Base-by-base conservation (phyloP, 129 eudicot genomes). In the Oenanthe sinensis region DNA sequence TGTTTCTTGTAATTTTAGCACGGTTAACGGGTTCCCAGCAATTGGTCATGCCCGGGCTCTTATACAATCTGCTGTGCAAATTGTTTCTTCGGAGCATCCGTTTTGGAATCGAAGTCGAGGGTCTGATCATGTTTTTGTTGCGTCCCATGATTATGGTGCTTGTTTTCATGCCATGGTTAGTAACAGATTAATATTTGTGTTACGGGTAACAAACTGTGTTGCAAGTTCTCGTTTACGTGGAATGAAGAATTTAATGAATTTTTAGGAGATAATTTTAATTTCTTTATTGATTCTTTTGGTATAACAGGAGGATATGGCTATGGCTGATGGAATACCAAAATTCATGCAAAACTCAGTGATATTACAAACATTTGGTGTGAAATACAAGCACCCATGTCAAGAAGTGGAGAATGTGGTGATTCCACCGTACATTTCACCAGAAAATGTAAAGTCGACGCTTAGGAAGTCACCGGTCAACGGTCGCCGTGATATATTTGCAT, bases 131-230 rank as follows among this genome's bases (percentile, higher is more conserved):
- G 86, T 93, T 3, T 93, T 93, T 45, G 96, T 93, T 30, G 98
- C 96, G 14, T 89, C 97, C 39, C 98, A 93, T 52, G 97, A 93
- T 70, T 89, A 83, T 44, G 97, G 98, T 45, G 87, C 98, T 39
- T 93, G 97, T 80, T 93, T 93, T 75, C 98, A 93, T 72, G 84
- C 97, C 45, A 82, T 91, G 98, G 98, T 91, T 76, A 12, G 76
- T n/a, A n/a, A n/a, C 68, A 60, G n/a, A 8, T 52, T 6, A 19
- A 52, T 19, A 52, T 52, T 52, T 6, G 0, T 20, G 36, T 33
- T 33, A n/a, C 55, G 55, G 55, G 22, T 71, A 37, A 12, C 36
- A 12, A 65, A 26, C 4, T 71, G 11, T 2, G 2, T 69, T 28
- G 33, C 36, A 40, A 24, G 40, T 11, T n/a, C 74, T 62, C 49